phyloP scores from a whole-genome alignment of 768 basidiomycete species.

The Lactarius sp. region DNA sequence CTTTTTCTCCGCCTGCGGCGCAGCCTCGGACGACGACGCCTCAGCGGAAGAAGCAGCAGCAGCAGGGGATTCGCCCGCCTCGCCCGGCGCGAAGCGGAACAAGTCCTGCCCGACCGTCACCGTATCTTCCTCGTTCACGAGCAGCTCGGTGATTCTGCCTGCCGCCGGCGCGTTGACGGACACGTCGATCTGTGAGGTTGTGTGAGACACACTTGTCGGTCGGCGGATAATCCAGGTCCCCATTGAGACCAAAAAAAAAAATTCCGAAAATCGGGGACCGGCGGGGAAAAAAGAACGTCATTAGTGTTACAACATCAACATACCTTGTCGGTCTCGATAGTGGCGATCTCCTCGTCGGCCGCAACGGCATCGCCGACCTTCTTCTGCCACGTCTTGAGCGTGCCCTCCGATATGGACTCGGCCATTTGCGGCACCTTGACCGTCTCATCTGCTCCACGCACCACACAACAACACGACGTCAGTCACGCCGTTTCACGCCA shows the following conservation, averaged over 20 bases:
- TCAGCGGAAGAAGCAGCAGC: slow-evolving; percentile 24
- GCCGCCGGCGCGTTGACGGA: slow-evolving; percentile 89
- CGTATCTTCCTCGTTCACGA: slow-evolving; percentile 90
- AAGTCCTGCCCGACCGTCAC: slow-evolving; percentile 94
- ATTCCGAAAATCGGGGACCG: not conserved
- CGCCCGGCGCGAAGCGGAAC: slow-evolving; percentile 82
- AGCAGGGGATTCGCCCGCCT: slow-evolving; percentile 23
- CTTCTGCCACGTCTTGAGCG: slow-evolving; percentile 91
- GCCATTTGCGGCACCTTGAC: slow-evolving; percentile 98
- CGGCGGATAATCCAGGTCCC: not conserved
- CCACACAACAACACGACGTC: slow-evolving; percentile 2
- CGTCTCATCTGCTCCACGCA: slow-evolving; percentile 57
- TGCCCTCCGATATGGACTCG: slow-evolving; percentile 97
- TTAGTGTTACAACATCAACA: slow-evolving; percentile 27
- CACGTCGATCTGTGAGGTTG: slow-evolving; percentile 78
- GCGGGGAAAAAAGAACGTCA: not conserved
- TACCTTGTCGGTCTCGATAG: slow-evolving; percentile 99
- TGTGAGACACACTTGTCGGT: not conserved
- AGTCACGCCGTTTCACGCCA: slow-evolving; percentile 12
- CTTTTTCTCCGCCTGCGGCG: slow-evolving; percentile 36
- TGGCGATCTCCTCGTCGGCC: slow-evolving; percentile 93
- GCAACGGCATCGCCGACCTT: slow-evolving; percentile 87
- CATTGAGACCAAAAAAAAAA: not conserved
- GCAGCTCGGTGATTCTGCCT: slow-evolving; percentile 81
- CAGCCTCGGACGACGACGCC: slow-evolving; percentile 24